Evolutionary conservation across 2,329 filamentous ascomycete genomes (phyloP), one percentile per base, ranked within the genome.

Genomic region (Fusarium euwallaceae): DNA sequence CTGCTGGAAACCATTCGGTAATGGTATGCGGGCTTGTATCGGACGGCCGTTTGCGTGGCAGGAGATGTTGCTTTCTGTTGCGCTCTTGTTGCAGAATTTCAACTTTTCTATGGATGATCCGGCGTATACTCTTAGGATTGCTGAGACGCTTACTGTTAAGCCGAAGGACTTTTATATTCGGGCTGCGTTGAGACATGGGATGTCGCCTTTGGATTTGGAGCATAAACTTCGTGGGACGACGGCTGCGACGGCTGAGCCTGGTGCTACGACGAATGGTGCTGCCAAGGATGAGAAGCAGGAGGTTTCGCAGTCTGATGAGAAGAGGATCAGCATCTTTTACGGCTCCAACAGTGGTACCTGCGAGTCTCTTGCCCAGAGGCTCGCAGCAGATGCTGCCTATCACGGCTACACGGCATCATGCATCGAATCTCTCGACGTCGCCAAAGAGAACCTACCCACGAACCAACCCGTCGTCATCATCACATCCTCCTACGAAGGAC

Each of bases 281-380:
- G 75, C 7, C 12, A 4, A 1, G 43, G 55, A 11, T 48, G 39
- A n/a, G 12, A 37, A 11, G 8, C 41, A 2, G 2, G 17, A 11
- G 14, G 16, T 12, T 39, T 6, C 4, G 6, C 9, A 55, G 10
- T 29, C 8, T 29, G 45, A 24, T 11, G 32, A 2, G 14, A 82
- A 81, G 65, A 83, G 82, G 1, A 79, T 94, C 74, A 88, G 87
- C n/a, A 87, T 94, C 41, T 86, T 91, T 34, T 94, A 92, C 75
- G 92, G 92, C 5, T 92, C 90, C 22, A 93, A 93, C 77, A 89
- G 88, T 0, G 92, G 92, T 0, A 94, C 92, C 1, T 94, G 92
- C 79, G 90, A 93, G 78, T 85, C 89, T 1, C 86, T 93, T 51
- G 91, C 92, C 0, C 87, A 91, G 59, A 84, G 87, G 9, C 80